Percentiles rank a stretch among this genome's conserved stretches.
Evolutionary conservation across 1,139 yeast species (phyloP).

Genomic region (Diutina rugosa): DNA sequence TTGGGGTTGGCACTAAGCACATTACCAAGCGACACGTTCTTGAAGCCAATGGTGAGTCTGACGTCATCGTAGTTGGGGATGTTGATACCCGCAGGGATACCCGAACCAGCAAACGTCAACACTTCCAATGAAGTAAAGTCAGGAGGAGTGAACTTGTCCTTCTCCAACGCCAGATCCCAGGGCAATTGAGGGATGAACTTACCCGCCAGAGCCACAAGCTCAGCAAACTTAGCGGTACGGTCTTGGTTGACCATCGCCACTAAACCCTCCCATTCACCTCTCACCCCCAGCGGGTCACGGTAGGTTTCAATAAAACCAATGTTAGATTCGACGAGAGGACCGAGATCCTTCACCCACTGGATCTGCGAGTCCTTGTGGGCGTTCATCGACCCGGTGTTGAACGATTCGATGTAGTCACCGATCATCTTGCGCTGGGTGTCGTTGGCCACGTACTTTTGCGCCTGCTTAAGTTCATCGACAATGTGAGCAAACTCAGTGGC

Average conservation of each 20-base stretch:
- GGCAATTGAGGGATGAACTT: constrained; percentile 56
- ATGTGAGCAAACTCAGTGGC: constrained; percentile 46
- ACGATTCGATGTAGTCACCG: constrained; percentile 52
- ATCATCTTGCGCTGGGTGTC: constrained; percentile 59
- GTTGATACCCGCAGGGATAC: constrained; percentile 87
- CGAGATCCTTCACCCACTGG: constrained; percentile 77
- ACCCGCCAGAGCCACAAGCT: constrained; percentile 55
- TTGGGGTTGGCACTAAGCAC: constrained; percentile 56
- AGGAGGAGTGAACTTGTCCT: constrained; percentile 80
- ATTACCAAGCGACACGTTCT: constrained; percentile 80
- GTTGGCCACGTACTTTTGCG: constrained; percentile 56
- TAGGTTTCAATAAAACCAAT: constrained; percentile 88
- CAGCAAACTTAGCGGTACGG: constrained; percentile 67
- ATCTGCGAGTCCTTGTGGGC: constrained; percentile 79
- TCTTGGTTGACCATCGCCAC: constrained; percentile 90
- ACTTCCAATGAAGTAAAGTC: constrained; percentile 87
- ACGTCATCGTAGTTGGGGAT: constrained; percentile 89
- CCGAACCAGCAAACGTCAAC: constrained; percentile 78
- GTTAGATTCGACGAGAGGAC: constrained; percentile 76
- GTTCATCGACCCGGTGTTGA: constrained; percentile 71
- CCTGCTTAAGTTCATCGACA: constrained; percentile 41
- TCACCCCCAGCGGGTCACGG: constrained; percentile 82
- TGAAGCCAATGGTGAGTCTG: constrained; percentile 70
- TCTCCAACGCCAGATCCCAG: constrained; percentile 66
- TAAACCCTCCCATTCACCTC: constrained; percentile 91